These are phyloP conservation scores for Fragosphaeria purpurea DNA, from an alignment of 2,329 filamentous ascomycete genomes.

Conservation along the genomic window DNA sequence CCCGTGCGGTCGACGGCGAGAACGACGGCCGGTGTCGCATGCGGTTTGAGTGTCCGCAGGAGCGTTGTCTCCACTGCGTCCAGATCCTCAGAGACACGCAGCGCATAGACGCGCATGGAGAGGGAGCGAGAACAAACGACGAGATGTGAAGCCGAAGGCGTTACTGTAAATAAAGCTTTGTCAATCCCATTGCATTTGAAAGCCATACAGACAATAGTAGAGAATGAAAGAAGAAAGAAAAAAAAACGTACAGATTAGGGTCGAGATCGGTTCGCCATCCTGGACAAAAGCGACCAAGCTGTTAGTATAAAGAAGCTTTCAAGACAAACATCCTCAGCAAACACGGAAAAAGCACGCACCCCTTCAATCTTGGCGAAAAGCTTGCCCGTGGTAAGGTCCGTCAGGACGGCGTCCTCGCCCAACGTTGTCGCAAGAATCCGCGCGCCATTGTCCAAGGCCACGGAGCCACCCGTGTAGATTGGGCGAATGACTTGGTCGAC, in stretches of 20 bases:
- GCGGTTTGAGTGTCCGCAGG: conserved; percentile 75
- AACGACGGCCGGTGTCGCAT: conserved; percentile 80
- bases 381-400: conserved; percentile 71
- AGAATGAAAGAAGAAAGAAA: not conserved
- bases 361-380: conserved; percentile 83
- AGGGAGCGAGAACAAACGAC: conserved; percentile 90
- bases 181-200: too few species aligned
- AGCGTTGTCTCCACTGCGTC: conserved; percentile 55
- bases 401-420: conserved; percentile 85
- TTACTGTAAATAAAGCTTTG: conserved; percentile 44
- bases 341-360: conserved; percentile 34
- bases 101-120: conserved; percentile 82
- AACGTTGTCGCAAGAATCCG: conserved; percentile 77
- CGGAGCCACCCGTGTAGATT: conserved; percentile 85
- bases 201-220: not conserved
- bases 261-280: conserved; percentile 75
- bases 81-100: conserved; percentile 50
- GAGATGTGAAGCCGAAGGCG: conserved; percentile 77
- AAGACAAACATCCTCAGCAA: not conserved
- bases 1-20: conserved; percentile 77
- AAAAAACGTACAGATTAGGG: conserved; percentile 34
- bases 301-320: conserved; percentile 14
- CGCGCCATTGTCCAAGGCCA: conserved; percentile 72
- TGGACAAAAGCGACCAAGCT: conserved; percentile 20
- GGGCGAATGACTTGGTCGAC: conserved; percentile 74